These are phyloP conservation scores for Saccharomyces hybrid DNA, from an alignment of 1,139 yeast genomes.

Conservation along the genomic window DNA sequence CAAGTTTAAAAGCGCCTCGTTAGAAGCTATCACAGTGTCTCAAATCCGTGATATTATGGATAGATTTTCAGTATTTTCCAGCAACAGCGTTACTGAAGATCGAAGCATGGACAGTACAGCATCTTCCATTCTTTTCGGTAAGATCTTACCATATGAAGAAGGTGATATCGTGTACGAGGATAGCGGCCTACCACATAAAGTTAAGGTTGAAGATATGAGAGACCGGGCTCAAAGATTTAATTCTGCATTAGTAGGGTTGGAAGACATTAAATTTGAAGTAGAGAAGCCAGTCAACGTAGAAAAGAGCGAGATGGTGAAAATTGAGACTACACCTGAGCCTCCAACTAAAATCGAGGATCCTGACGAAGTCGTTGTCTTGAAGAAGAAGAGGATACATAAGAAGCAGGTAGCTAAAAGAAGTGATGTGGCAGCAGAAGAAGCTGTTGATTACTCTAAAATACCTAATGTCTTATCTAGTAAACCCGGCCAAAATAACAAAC, in stretches of 20 bases:
- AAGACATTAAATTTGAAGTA: background rate
- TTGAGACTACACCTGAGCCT: background rate
- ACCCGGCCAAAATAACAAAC: constrained; percentile 16
- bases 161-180: background rate
- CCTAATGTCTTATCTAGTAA: constrained; percentile 39
- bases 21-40: background rate
- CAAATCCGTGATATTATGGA: background rate
- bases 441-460: constrained; percentile 43
- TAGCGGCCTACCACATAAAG: background rate
- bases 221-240: background rate
- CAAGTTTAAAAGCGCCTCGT: background rate
- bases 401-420: constrained; percentile 11
- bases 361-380: constrained; percentile 52
- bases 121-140: background rate
- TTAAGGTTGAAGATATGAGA: background rate
- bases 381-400: constrained; percentile 25
- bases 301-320: background rate
- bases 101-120: background rate
- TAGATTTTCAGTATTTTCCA: background rate
- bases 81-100: background rate
- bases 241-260: background rate
- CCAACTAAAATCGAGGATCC: constrained; percentile 16
- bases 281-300: background rate
- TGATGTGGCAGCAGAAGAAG: constrained; percentile 15
- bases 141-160: background rate